These are phyloP conservation scores for Allomyces macrogynus DNA, from an alignment of 192 early-diverging fungal species.

Conservation along the genomic window DNA sequence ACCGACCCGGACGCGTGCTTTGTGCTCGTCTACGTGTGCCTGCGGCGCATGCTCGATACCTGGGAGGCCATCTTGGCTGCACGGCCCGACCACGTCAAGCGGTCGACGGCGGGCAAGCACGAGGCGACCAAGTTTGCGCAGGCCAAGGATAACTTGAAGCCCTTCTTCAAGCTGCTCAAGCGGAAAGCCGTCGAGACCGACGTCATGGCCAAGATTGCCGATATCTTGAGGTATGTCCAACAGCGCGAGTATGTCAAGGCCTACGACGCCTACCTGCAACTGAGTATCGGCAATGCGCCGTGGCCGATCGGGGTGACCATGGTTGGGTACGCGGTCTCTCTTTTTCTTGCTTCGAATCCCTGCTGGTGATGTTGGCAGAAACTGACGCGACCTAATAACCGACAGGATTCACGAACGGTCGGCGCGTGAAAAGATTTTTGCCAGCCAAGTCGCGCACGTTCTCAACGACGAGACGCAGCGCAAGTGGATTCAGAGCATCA, in stretches of 20 bases:
- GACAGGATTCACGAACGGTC: slow-evolving; percentile 85
- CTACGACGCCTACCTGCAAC: slow-evolving; percentile 76
- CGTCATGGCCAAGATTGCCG: slow-evolving; percentile 69
- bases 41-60: slow-evolving; percentile 62
- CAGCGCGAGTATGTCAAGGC: slow-evolving; percentile 77
- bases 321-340: slow-evolving; percentile 44
- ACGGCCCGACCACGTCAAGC: slow-evolving; percentile 57
- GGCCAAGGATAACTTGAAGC: slow-evolving; percentile 68
- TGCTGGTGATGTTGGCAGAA: too few species aligned
- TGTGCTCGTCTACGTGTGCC: slow-evolving; percentile 58
- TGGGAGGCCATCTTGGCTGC: slow-evolving; percentile 66
- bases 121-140: slow-evolving; percentile 67
- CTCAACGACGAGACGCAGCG: slow-evolving; percentile 89
- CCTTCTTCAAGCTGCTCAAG: slow-evolving; percentile 75
- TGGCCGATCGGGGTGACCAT: slow-evolving; percentile 97
- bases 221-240: slow-evolving; percentile 71
- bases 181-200: slow-evolving; percentile 53
- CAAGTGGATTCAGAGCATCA: slow-evolving; percentile 98
- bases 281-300: slow-evolving; percentile 92
- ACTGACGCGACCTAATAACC: neutral
- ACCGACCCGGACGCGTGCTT: slow-evolving; percentile 53
- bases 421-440: slow-evolving; percentile 89
- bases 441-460: slow-evolving; percentile 86
- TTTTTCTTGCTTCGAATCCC: too few species aligned
- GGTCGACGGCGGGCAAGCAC: slow-evolving; percentile 58